Evolutionary conservation across 192 early-diverging fungal species (phyloP).

Genomic region (Backusella liffmaniae): DNA sequence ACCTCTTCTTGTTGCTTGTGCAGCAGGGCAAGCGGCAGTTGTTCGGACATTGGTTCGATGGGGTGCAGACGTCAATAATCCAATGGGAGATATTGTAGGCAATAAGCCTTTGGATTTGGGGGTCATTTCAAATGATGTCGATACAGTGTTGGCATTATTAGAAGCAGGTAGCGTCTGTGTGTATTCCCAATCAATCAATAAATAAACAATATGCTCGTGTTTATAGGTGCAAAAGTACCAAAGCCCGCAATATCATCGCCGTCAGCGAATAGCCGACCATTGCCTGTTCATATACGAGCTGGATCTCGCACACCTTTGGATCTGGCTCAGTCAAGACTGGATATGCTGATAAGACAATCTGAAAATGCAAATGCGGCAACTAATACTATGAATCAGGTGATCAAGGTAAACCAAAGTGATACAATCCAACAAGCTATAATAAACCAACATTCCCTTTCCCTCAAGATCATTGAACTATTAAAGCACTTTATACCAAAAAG

Average conservation of each 20-base stretch:
- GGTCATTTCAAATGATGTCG: slow-evolving; percentile 37
- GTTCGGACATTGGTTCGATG: slow-evolving; percentile 17
- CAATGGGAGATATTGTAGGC: slow-evolving; percentile 34
- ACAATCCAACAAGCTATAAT: not conserved
- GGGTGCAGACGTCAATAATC: slow-evolving; percentile 36
- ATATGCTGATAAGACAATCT: slow-evolving; percentile 24
- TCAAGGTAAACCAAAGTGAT: not conserved
- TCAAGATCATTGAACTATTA: slow-evolving; percentile 32
- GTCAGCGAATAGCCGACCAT: not conserved
- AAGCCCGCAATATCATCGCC: not conserved
- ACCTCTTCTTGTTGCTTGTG: slow-evolving; percentile 36
- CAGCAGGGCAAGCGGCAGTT: slow-evolving; percentile 29
- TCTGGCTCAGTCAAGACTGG: slow-evolving; percentile 29
- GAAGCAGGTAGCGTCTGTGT: slow-evolving; percentile 19
- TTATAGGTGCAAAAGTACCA: not conserved
- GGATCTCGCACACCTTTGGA: slow-evolving; percentile 31
- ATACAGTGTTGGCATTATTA: slow-evolving; percentile 31
- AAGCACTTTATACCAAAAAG: slow-evolving; percentile 19
- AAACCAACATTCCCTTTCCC: not conserved
- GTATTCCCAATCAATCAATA: not conserved
- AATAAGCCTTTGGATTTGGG: slow-evolving; percentile 37
- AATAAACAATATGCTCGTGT: not conserved
- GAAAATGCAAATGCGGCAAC: slow-evolving; percentile 1
- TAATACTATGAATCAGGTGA: slow-evolving; percentile 11
- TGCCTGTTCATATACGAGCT: slow-evolving; percentile 9